Percentiles rank a stretch among this genome's conserved stretches.
Evolutionary conservation across 805 yeast genomes (phyloP).

Genomic region (Kazachstania taianensis): DNA sequence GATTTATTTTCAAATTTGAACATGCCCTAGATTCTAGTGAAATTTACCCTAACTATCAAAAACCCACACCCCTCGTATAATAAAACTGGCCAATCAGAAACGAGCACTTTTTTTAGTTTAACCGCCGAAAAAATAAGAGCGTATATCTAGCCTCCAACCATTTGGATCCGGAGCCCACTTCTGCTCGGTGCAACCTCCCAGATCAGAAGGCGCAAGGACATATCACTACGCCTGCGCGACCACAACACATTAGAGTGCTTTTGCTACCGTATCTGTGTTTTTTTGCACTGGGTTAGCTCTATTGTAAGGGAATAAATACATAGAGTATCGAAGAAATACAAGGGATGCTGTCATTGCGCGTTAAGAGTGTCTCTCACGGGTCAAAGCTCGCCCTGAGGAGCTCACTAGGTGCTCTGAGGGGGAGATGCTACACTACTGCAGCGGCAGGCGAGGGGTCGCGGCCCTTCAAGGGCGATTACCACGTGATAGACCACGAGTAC

Average conservation of each 20-base stretch:
- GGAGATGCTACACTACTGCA: not conserved
- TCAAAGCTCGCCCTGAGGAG: not conserved
- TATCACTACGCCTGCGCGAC: too few relatives aligned
- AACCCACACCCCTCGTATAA: too few relatives aligned
- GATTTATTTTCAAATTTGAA: too few relatives aligned
- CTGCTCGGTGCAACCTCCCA: too few relatives aligned
- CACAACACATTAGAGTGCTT: not conserved
- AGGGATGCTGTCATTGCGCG: not conserved
- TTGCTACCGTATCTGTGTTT: not conserved
- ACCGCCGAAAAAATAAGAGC: too few relatives aligned
- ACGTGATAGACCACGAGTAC: constrained; percentile 92
- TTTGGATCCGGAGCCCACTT: too few relatives aligned
- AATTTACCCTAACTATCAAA: too few relatives aligned
- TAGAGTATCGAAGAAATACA: not conserved
- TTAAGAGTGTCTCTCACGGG: not conserved
- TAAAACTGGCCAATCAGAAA: too few relatives aligned
- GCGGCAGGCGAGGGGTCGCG: not conserved
- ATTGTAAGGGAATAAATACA: not conserved
- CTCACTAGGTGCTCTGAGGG: not conserved
- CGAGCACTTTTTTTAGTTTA: too few relatives aligned
- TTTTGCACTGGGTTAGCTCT: not conserved
- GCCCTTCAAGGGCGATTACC: constrained; percentile 40
- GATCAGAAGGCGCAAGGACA: too few relatives aligned
- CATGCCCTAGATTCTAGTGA: too few relatives aligned
- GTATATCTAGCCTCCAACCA: too few relatives aligned